Evolutionary conservation across 2,329 filamentous ascomycete genomes (phyloP), one percentile per base, ranked within the genome.

Genomic region (Knufia petricola): DNA sequence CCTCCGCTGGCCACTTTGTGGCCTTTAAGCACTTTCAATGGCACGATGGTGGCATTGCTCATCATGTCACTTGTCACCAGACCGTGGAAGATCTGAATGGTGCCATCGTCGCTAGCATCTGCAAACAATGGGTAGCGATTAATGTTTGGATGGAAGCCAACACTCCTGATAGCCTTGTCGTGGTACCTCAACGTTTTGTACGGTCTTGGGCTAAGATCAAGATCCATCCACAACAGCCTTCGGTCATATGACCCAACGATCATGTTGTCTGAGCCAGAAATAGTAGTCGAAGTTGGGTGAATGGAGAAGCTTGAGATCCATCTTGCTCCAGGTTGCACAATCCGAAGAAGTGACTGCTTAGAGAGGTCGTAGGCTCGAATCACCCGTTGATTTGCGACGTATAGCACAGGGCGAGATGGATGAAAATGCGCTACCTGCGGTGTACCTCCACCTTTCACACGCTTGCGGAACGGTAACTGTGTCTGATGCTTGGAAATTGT

Each of bases 161-260:
- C 92, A 10, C 84, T 81, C 41, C 94, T 80, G 60, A 98, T 94
- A 39, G 92, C 92, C 67, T 94, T 86, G 52, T 79, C 72, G 70
- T 98, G 92, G 72, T 96, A 98, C 44, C 92, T 80, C 69, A 98
- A 82, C 1, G 90, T 96, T 74, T 95, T 95, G 74, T 94, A 96
- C 0, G 92, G 92, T 43, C 87, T 81, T 54, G 78, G 82, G 1
- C 87, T 92, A 30, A 98, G 79, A 58, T 98, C 92, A 47, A 96
- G 76, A 68, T 98, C 92, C 69, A 96, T 92, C 92, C 92, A 98
- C 26, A 98, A 75, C 2, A 98, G 75, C 40, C 90, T 82, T 56
- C 89, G 82, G 69, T 98, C 92, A 69, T 96, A 98, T 0, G 88
- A 92, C 38, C 89, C 88, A 9, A 95, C 87, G 51, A 96, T 86